Evolutionary conservation across 2,329 filamentous ascomycete species (phyloP).

Genomic region (Cladophialophora carrionii): DNA sequence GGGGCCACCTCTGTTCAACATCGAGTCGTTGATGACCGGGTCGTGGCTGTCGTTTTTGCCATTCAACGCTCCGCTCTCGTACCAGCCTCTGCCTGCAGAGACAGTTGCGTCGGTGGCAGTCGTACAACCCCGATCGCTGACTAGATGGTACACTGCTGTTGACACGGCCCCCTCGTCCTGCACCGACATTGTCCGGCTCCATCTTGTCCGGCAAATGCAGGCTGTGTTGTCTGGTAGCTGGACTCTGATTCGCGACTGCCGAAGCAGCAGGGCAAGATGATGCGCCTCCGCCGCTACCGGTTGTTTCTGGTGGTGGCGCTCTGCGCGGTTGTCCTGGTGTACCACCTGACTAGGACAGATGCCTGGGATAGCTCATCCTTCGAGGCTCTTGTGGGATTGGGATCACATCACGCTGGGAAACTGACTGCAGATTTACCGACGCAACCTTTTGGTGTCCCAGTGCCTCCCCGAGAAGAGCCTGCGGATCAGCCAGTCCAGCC

Average conservation of each 20-base stretch:
- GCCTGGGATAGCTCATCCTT: conserved; percentile 41
- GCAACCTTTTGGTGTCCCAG: conserved; percentile 12
- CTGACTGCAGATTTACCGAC: conserved; percentile 1
- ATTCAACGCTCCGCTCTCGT: neutral
- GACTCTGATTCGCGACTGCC: conserved; percentile 1
- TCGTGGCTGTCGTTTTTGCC: neutral
- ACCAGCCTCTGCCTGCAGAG: neutral
- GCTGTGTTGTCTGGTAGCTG: neutral
- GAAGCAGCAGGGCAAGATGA: conserved; percentile 43
- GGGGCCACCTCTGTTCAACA: neutral
- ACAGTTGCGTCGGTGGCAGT: neutral
- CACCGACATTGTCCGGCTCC: neutral
- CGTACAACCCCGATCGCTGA: neutral
- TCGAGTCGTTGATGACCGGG: neutral
- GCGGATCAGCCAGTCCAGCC: conserved; percentile 9
- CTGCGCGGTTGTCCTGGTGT: conserved; percentile 51
- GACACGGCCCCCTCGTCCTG: neutral
- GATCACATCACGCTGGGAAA: conserved; percentile 17
- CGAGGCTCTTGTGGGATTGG: conserved; percentile 27
- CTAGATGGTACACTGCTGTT: neutral
- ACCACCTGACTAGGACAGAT: conserved; percentile 56
- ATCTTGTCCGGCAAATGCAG: conserved; percentile 23
- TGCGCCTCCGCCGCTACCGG: conserved; percentile 55
- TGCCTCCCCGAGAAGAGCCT: conserved; percentile 17
- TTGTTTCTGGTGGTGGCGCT: conserved; percentile 51